Base-by-base conservation (phyloP, 495 filamentous ascomycete species). In the Tuber aestivum region DNA sequence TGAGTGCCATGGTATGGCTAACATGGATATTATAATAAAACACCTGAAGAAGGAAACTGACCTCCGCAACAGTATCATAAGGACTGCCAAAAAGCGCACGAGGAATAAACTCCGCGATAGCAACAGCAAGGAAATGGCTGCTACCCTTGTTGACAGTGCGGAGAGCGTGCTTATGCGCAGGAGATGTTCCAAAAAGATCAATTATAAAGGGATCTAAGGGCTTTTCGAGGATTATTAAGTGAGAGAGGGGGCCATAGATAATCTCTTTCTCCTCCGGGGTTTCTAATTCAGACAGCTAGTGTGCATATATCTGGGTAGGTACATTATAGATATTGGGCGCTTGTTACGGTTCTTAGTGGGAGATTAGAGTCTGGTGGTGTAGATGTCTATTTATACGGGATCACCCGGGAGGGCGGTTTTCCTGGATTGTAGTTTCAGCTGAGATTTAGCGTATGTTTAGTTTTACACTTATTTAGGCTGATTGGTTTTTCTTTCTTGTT, bases 141-240 rank as follows among this genome's bases (percentile, higher is more conserved):
- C 90, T 32, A 85, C 82, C 7, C 90, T 94, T 0, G 90, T 88
- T 4, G 93, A 95, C 81, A 93, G 93, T 1, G 92, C 91, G 14
- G 86, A 89, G 68, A 88, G 89, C 72, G 93, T 93, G 87, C 84
- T 96, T 82, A 89, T 91, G 83, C 87, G 87, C 45, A 87, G 93
- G 41, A 89, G 86, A 20, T 93, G 90, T 83, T 92, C 89, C 79
- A 93, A 91, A 82, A 92, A 93, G 79, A 93, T 97, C 78, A 93
- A 97, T 75, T 97, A 96, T 82, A 89, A 89, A 65, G 87, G 89
- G 18, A 87, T 93, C 42, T 87, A 90, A 72, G 85, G 83, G 42
- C 85, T 91, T 38, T 88, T 89, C 56, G 85, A 86, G 6, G 81
- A 82, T 14, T 79, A 81, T 70, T 75, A 72, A 38, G 77, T 69